phyloP scores from a whole-genome alignment of 768 basidiomycete species.

The Termitomyces eurrhizus region DNA sequence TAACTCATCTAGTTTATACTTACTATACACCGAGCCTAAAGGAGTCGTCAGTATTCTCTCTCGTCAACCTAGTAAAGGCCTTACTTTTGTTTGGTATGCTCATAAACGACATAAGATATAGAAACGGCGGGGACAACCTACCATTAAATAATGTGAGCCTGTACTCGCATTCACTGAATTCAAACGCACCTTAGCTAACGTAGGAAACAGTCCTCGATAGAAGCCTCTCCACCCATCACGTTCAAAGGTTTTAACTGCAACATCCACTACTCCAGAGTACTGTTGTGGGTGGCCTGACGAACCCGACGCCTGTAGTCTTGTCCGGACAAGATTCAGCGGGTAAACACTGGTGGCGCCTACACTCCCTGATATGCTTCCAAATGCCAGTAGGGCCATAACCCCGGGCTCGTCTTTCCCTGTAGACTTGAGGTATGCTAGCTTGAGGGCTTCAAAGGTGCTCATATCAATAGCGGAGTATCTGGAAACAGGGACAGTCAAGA shows the following conservation, averaged over 20 bases:
- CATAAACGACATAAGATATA: conserved; percentile 95
- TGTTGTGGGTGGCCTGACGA: conserved; percentile 91
- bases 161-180: neutral
- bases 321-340: conserved; percentile 88
- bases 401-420: conserved; percentile 89
- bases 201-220: conserved; percentile 90
- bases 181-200: conserved; percentile 75
- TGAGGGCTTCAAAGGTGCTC: conserved; percentile 95
- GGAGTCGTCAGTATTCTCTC: neutral
- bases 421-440: conserved; percentile 83
- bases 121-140: conserved; percentile 95
- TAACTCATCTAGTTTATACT: conserved; percentile 23
- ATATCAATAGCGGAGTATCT: conserved; percentile 95
- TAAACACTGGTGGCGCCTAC: conserved; percentile 94
- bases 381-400: conserved; percentile 80
- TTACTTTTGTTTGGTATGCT: conserved; percentile 77
- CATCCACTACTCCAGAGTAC: conserved; percentile 88
- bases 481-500: conserved; percentile 2
- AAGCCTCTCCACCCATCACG: conserved; percentile 92
- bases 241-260: conserved; percentile 71
- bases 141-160: conserved; percentile 5
- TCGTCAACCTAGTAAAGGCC: conserved; percentile 18
- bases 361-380: conserved; percentile 90
- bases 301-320: conserved; percentile 93
- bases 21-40: conserved; percentile 59